A percentile compares a stretch with the other conserved stretches of the same genome.
phyloP scores from a whole-genome alignment of 176 grass and related monocot genomes.

The Musa beccarii region DNA sequence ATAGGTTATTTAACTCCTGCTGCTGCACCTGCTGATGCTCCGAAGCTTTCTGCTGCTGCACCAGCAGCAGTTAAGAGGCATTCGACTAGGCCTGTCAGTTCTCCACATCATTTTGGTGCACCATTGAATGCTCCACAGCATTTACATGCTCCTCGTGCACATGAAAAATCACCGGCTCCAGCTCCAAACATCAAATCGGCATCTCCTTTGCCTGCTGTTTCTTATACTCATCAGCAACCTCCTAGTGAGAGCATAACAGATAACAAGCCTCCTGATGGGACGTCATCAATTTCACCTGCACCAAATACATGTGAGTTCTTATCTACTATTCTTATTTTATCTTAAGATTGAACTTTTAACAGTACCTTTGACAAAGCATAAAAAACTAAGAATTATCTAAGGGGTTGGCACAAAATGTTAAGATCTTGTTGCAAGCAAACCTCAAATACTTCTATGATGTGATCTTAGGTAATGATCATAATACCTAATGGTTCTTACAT shows the following conservation, averaged over 20 bases:
- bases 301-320: conserved; percentile 45
- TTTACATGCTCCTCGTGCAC: conserved; percentile 22
- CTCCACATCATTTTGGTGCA: neutral
- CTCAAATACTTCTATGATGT: no score
- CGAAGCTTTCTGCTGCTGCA: conserved; percentile 27
- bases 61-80: conserved; percentile 23
- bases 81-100: conserved; percentile 5
- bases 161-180: conserved; percentile 27
- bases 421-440: no score
- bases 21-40: conserved; percentile 19
- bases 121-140: conserved; percentile 15
- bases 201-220: conserved; percentile 30
- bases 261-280: conserved; percentile 19
- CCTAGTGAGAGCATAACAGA: conserved; percentile 26
- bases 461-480: no score
- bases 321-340: neutral
- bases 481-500: no score
- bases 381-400: neutral
- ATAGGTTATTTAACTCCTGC: neutral
- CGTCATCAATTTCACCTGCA: conserved; percentile 29
- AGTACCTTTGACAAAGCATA: neutral
- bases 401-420: no score
- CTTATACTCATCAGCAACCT: conserved; percentile 41
- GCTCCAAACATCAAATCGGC: conserved; percentile 12
- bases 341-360: neutral